Conservation (phyloP, 148 eudicot species). For the Rhododendron mucronatum region DNA sequence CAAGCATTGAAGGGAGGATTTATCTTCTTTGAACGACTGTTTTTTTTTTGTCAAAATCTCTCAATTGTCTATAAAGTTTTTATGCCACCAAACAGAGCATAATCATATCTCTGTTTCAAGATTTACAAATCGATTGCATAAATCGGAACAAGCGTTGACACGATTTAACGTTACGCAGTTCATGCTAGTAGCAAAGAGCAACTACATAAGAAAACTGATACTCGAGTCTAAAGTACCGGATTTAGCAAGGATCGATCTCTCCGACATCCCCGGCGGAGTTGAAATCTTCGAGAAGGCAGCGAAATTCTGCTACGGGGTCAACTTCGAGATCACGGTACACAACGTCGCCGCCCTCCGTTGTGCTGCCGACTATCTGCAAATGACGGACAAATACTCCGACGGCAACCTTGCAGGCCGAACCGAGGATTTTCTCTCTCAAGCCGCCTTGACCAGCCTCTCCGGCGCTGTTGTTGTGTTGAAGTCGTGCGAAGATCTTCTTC, state of each 20-base stretch:
- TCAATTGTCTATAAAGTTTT: background rate
- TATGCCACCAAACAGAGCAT: background rate
- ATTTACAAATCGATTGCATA: background rate
- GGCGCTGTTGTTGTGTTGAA: slow-evolving; percentile 76
- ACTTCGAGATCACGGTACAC: slow-evolving; percentile 88
- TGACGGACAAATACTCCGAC: slow-evolving; percentile 75
- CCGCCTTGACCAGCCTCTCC: slow-evolving; percentile 67
- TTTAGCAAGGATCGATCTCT: slow-evolving; percentile 49
- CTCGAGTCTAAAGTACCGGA: slow-evolving; percentile 68
- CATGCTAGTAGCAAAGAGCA: slow-evolving; percentile 95
- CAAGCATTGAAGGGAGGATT: background rate
- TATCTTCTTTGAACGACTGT: too few relatives aligned
- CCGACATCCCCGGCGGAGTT: slow-evolving; percentile 83
- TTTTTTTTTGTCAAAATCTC: too few relatives aligned
- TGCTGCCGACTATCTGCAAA: slow-evolving; percentile 84
- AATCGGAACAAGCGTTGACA: background rate
- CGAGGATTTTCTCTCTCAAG: slow-evolving; percentile 80
- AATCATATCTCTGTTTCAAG: background rate
- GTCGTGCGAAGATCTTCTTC: slow-evolving; percentile 73
- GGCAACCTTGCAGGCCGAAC: slow-evolving; percentile 73
- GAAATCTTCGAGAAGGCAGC: slow-evolving; percentile 87
- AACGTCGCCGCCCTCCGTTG: slow-evolving; percentile 87
- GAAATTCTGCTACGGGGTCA: slow-evolving; percentile 92
- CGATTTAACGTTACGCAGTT: slow-evolving; percentile 38
- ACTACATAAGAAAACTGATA: slow-evolving; percentile 65